Percentiles rank a stretch among this genome's conserved stretches.
phyloP scores from a whole-genome alignment of 306 rosid genomes.

The Acacia crassicarpa region DNA sequence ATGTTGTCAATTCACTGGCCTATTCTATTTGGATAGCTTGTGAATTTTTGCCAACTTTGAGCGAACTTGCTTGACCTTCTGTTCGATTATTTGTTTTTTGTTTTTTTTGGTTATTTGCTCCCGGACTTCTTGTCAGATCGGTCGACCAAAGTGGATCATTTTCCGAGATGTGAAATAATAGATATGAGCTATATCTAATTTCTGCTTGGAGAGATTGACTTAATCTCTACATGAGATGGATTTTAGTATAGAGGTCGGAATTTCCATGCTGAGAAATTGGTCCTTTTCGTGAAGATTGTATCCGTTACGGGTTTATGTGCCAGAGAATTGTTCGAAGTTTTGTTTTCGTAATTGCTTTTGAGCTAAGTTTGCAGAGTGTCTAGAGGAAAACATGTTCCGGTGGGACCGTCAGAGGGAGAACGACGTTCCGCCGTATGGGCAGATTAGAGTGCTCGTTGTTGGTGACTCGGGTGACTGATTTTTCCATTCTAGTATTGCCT shows the following conservation, averaged over 20 bases:
- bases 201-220: conserved; percentile 35
- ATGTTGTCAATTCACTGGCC: not conserved
- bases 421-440: conserved; percentile 64
- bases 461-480: conserved; percentile 67
- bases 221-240: conserved; percentile 35
- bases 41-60: conserved; percentile 6
- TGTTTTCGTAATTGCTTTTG: conserved; percentile 18
- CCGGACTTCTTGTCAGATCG: conserved; percentile 23
- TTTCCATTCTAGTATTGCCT: conserved; percentile 5
- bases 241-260: conserved; percentile 30
- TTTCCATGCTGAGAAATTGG: conserved; percentile 25
- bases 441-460: conserved; percentile 73
- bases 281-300: conserved; percentile 33
- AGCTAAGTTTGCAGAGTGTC: conserved; percentile 26
- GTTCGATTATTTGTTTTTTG: not conserved
- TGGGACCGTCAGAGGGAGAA: conserved; percentile 67
- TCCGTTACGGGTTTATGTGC: conserved; percentile 30
- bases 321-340: conserved; percentile 9
- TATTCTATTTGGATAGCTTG: not conserved
- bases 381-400: conserved; percentile 63
- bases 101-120: not conserved
- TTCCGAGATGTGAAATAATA: conserved; percentile 31
- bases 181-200: not conserved
- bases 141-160: conserved; percentile 7
- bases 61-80: conserved; percentile 6